These are phyloP conservation scores for Candida caryicola DNA, from an alignment of 805 yeast genomes.

Conservation along the genomic window DNA sequence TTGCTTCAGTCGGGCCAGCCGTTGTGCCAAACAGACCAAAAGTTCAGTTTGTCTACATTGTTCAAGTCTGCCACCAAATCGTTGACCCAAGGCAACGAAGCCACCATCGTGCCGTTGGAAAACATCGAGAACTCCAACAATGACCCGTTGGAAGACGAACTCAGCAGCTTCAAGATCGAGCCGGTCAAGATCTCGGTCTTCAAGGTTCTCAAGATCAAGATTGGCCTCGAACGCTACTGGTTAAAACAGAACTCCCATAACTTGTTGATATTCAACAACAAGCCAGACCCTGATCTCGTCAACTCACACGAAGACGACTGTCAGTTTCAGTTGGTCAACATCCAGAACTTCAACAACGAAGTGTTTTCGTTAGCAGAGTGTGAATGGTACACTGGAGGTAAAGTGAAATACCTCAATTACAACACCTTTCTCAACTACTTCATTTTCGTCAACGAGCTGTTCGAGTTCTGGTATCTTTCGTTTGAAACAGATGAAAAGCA, in stretches of 20 bases:
- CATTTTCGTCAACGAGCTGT: constrained; percentile 24
- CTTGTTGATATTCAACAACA: constrained; percentile 27
- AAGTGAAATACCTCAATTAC: constrained; percentile 22
- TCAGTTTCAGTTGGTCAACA: constrained; percentile 33
- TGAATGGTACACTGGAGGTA: constrained; percentile 26
- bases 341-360: constrained; percentile 29
- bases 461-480: constrained; percentile 23
- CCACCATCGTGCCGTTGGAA: constrained; percentile 22
- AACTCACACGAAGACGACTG: constrained; percentile 7
- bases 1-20: constrained; percentile 38
- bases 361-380: constrained; percentile 24
- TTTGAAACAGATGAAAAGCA: constrained; percentile 1
- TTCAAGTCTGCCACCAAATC: constrained; percentile 32
- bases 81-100: constrained; percentile 27
- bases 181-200: constrained; percentile 26
- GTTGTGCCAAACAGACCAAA: constrained; percentile 22
- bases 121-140: constrained; percentile 35
- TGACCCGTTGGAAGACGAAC: constrained; percentile 28
- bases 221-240: constrained; percentile 33
- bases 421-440: constrained; percentile 26
- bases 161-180: constrained; percentile 25
- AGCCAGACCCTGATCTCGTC: constrained; percentile 1
- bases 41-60: constrained; percentile 26
- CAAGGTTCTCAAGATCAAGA: constrained; percentile 33
- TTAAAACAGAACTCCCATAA: constrained; percentile 39